Conservation (phyloP, 495 filamentous ascomycete species). For the Hypomontagnella submonticulosa region DNA sequence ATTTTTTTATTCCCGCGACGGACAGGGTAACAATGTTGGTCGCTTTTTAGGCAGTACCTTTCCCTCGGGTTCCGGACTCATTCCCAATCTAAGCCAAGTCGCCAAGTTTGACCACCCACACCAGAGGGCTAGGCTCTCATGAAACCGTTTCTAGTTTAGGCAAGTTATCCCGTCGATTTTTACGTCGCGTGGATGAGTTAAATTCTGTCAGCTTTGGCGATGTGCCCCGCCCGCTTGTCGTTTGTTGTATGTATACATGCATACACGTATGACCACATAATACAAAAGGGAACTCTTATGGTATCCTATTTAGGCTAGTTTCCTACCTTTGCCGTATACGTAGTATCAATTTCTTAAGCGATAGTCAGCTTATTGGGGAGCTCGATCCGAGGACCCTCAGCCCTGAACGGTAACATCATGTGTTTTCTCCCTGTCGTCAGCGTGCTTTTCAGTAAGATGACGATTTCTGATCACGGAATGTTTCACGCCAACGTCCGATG, state of each 20-base stretch:
- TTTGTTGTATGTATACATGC: neutral
- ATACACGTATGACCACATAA: neutral
- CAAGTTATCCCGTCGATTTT: conserved; percentile 35
- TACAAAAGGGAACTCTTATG: conserved; percentile 19
- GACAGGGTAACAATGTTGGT: conserved; percentile 31
- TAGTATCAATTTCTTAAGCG: conserved; percentile 2
- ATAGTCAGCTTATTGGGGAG: conserved; percentile 44
- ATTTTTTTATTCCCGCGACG: conserved; percentile 31
- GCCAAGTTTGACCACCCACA: conserved; percentile 28
- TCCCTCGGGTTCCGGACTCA: conserved; percentile 40
- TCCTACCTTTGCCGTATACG: conserved; percentile 18
- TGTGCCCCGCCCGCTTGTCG: conserved; percentile 23
- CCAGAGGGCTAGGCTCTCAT: conserved; percentile 20
- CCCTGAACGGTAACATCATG: conserved; percentile 17
- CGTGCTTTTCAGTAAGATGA: conserved; percentile 5
- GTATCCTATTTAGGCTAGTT: conserved; percentile 27
- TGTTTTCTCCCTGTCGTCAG: conserved; percentile 14
- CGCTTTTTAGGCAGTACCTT: conserved; percentile 41
- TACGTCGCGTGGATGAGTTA: conserved; percentile 30
- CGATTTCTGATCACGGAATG: neutral
- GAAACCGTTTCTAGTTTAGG: conserved; percentile 35
- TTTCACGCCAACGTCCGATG: conserved; percentile 1
- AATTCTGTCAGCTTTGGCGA: conserved; percentile 21
- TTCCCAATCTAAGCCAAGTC: conserved; percentile 37
- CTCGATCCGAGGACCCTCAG: conserved; percentile 9